Conservation (phyloP, 257 asterid genomes). For the Orobanche coerulescens region DNA sequence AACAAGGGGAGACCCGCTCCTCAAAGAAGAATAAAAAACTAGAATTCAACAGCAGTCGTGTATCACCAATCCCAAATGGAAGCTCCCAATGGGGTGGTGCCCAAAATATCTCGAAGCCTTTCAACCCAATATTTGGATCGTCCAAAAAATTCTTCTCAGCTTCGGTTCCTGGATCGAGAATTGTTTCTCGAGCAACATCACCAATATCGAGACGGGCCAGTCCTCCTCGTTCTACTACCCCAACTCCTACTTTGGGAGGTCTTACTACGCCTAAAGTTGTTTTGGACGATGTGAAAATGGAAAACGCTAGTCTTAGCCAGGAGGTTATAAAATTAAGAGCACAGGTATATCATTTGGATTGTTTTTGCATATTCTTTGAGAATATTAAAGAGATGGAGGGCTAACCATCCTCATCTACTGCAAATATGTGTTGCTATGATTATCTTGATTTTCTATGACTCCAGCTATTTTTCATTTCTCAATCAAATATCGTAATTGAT, state of each 20-base stretch:
- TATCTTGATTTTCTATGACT: background rate
- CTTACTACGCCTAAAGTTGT: conserved; percentile 58
- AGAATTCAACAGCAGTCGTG: conserved; percentile 72
- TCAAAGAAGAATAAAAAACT: conserved; percentile 59
- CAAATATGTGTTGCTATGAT: background rate
- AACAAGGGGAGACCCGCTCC: conserved; percentile 47
- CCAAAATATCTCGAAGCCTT: conserved; percentile 52
- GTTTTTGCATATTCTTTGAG: conserved; percentile 11
- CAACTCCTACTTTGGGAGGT: conserved; percentile 83
- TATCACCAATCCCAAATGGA: conserved; percentile 73
- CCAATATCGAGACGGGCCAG: conserved; percentile 75
- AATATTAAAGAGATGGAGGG: conserved; percentile 12
- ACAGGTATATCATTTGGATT: conserved; percentile 42
- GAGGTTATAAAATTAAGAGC: conserved; percentile 66
- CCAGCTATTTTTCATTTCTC: conserved; percentile 5
- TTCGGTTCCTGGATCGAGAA: conserved; percentile 90
- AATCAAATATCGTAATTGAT: background rate
- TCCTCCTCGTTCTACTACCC: conserved; percentile 93
- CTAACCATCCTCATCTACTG: conserved; percentile 13
- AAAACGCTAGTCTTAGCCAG: conserved; percentile 54
- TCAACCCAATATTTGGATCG: conserved; percentile 69
- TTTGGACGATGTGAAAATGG: conserved; percentile 42
- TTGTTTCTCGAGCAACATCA: conserved; percentile 92
- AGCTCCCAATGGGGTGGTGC: conserved; percentile 68
- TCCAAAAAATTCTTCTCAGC: conserved; percentile 82